Base-by-base conservation (phyloP, 805 yeast species). In the Saturnispora saitoi region DNA sequence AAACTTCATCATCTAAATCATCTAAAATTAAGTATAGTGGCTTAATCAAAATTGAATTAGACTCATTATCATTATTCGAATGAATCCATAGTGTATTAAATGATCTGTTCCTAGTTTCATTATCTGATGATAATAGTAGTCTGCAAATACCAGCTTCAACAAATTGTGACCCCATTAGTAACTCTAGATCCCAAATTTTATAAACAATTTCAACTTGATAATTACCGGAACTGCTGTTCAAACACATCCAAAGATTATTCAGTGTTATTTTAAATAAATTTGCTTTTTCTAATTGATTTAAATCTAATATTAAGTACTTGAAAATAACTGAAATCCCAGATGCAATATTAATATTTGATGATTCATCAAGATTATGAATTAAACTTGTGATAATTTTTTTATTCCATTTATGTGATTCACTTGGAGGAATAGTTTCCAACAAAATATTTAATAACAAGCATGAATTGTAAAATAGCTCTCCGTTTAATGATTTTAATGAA, bases 31-130 rank as follows among this genome's bases (percentile, higher is more conserved):
- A 60, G 51, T 80, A 78, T 5, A 88, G 61, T 0, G 95, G 93
- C 53, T 82, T 71, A 6, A 73, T 66, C 11, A 88, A 63, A 7
- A 83, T 64, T 2, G 62, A 53, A 45, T 73, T 81, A 0, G 65
- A 46, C 32, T 80, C 86, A 40, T 72, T 75, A 34, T 65, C 59
- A n/a, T 70, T 63, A 8, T 65, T 51, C 0, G 91, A 74, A 56
- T 86, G 91, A 3, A 72, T 71, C 97, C 97, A 91, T 4, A 90
- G 60, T 8, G 78, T 72, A 45, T 78, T 72, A 53, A 87, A 75
- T 0, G 85, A 83, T 15, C 69, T 62, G 1, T 83, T 63, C 51
- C 80, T 70, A 15, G 70, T 64, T 19, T 72, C 64, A 32, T 59
- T 60, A 6, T 64, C 58, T 1, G 70, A 61, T 4, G 71, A 59